Conservation (phyloP, 2,329 filamentous ascomycete genomes). For the Boeremia exigua region DNA sequence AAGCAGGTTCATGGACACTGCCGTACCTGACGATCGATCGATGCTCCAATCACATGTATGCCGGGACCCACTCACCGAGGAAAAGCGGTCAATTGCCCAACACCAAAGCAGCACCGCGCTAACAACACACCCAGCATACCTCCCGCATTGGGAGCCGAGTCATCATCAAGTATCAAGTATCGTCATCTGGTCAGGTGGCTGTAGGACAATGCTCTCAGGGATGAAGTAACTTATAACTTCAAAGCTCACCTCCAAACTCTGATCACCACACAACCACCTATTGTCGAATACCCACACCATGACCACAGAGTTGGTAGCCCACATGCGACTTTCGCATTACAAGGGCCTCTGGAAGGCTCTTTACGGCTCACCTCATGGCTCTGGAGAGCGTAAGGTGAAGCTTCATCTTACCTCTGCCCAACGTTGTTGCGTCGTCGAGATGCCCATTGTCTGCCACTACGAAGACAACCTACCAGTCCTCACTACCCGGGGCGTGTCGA, state of each 20-base stretch:
- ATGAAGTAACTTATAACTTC: slow-evolving; percentile 2
- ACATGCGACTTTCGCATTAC: slow-evolving; percentile 16
- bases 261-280: slow-evolving; percentile 1
- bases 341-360: slow-evolving; percentile 12
- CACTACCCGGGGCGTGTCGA: slow-evolving; percentile 5
- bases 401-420: slow-evolving; percentile 17
- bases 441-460: slow-evolving; percentile 15
- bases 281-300: slow-evolving; percentile 3
- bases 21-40: slow-evolving; percentile 12
- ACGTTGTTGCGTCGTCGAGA: slow-evolving; percentile 7
- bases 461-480: slow-evolving; percentile 8
- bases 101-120: slow-evolving; percentile 14
- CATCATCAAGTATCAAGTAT: background rate
- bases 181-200: slow-evolving; percentile 9
- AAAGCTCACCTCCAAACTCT: background rate
- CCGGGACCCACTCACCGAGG: slow-evolving; percentile 9
- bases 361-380: slow-evolving; percentile 12
- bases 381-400: slow-evolving; percentile 17
- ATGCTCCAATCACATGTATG: slow-evolving; percentile 8
- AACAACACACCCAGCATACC: slow-evolving; percentile 6
- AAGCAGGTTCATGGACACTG: slow-evolving; percentile 4
- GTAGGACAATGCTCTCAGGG: background rate
- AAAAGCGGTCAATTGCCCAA: slow-evolving; percentile 18
- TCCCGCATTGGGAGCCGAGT: slow-evolving; percentile 11
- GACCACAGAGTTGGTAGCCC: slow-evolving; percentile 14